These are phyloP conservation scores for Talinum fruticosum DNA, from an alignment of 148 eudicot genomes.

Conservation along the genomic window DNA sequence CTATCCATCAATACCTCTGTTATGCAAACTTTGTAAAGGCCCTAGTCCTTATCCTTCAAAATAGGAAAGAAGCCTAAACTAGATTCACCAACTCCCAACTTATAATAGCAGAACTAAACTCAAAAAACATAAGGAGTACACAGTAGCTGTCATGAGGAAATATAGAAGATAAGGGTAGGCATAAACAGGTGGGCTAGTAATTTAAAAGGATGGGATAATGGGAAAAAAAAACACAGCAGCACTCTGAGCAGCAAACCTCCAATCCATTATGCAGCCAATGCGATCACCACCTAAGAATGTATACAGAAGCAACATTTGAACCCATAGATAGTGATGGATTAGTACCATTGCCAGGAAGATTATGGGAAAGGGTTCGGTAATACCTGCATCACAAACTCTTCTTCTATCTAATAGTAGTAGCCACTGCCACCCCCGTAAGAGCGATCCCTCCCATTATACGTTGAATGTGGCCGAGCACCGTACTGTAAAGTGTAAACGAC, in stretches of 20 bases:
- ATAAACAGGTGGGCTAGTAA: conserved; percentile 9
- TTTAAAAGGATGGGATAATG: conserved; percentile 8
- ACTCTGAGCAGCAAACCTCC: conserved; percentile 18
- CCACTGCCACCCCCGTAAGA: conserved; percentile 71
- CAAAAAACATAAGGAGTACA: conserved; percentile 13
- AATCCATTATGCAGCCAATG: conserved; percentile 18
- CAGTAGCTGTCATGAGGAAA: conserved; percentile 1
- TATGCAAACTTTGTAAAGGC: conserved; percentile 13
- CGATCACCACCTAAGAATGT: conserved; percentile 35
- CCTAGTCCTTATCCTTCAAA: conserved; percentile 23
- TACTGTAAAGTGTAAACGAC: conserved; percentile 43
- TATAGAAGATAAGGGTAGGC: not conserved
- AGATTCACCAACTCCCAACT: conserved; percentile 16
- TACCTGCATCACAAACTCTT: conserved; percentile 27
- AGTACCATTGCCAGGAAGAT: not conserved
- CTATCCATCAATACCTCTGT: conserved; percentile 26
- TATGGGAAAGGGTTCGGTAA: conserved; percentile 1
- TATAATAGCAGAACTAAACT: conserved; percentile 9
- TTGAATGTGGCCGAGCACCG: conserved; percentile 49
- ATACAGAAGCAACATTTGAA: conserved; percentile 11
- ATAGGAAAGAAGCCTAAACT: conserved; percentile 12
- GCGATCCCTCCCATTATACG: conserved; percentile 50
- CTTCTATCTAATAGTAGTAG: conserved; percentile 44
- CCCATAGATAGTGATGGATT: not conserved
- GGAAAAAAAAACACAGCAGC: conserved; percentile 13